These are phyloP conservation scores for Phaffia tasmanica DNA, from an alignment of 768 basidiomycete species.

Conservation along the genomic window DNA sequence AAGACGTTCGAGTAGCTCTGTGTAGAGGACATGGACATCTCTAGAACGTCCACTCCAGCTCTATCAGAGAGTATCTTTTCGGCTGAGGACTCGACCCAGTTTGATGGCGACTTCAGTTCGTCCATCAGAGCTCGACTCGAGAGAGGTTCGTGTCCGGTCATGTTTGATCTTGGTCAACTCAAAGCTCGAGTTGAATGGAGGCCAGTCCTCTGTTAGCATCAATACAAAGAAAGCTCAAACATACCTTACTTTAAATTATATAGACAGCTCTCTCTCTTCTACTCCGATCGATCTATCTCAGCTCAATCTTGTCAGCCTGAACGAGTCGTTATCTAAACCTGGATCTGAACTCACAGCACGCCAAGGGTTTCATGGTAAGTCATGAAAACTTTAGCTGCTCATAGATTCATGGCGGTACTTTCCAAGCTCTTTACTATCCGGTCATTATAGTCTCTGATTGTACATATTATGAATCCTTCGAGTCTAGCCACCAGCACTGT, in stretches of 20 bases:
- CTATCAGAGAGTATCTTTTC: slow-evolving; percentile 24
- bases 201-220: not conserved
- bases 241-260: not conserved
- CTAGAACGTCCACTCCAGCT: slow-evolving; percentile 18
- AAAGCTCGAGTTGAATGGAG: not conserved
- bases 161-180: not conserved
- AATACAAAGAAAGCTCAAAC: not conserved
- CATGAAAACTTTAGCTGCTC: not conserved
- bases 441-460: not conserved
- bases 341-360: not conserved
- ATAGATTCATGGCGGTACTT: not conserved
- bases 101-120: slow-evolving; percentile 9
- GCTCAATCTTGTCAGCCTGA: slow-evolving; percentile 25
- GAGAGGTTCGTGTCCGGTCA: slow-evolving; percentile 9
- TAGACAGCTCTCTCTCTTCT: slow-evolving; percentile 4
- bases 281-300: slow-evolving; percentile 17
- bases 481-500: slow-evolving; percentile 78
- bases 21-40: slow-evolving; percentile 11
- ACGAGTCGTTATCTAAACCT: slow-evolving; percentile 4
- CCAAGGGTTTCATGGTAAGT: slow-evolving; percentile 21
- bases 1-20: no score
- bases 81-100: slow-evolving; percentile 15
- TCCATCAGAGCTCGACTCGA: slow-evolving; percentile 3
- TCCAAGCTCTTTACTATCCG: not conserved
- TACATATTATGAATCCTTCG: not conserved